Evolutionary conservation across 768 basidiomycete genomes (phyloP), one percentile per base, ranked within the genome.

Genomic region (Coprinellus micaceus): DNA sequence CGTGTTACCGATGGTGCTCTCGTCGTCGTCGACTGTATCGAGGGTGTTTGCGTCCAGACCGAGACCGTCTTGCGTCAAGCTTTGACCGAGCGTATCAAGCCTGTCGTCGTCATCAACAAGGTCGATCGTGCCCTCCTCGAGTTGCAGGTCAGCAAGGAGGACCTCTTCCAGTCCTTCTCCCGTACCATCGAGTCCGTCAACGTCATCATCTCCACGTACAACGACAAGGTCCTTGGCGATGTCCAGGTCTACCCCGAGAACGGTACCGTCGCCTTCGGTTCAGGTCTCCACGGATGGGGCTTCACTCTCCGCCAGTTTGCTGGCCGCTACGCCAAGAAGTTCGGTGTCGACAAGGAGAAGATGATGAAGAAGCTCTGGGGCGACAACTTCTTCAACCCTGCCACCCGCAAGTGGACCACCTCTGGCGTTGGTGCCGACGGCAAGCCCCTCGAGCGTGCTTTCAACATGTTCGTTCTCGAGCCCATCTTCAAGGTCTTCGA

Each of bases 1-100:
- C 97, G 97, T 79, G 97, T 99, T 68, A 99, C 97, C 61, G 97
- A 99, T 63, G 97, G 96, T 81, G 97, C 97, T 58, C 89, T 99
- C 64, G 97, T 99, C 67, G 97, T 99, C 72, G 97, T 99, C 68
- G 97, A 99, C 75, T 97, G 94, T 75, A 88, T 99, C 66, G 97
- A 99, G 71, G 97, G 97, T 79, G 97, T 98, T 69, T 99, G 96
- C 74, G 97, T 98, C 40, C 97, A 99, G 77, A 99, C 97, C 69
- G 97, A 98, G 80, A 99, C 97, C 15, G 97, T 99, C 56, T 84
- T 99, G 56, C 94, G 97, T 64, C 97, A 99, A 71, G 91, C 97
- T 54, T 84, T 99, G 43, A 84, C 87, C 40, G 97, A 99, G 80
- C 94, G 97, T 74, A 98, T 99, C 81, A 98, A 97, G 80, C 97